Conservation (phyloP, 441 rosid genomes). For the Syzygium syzygioides region DNA sequence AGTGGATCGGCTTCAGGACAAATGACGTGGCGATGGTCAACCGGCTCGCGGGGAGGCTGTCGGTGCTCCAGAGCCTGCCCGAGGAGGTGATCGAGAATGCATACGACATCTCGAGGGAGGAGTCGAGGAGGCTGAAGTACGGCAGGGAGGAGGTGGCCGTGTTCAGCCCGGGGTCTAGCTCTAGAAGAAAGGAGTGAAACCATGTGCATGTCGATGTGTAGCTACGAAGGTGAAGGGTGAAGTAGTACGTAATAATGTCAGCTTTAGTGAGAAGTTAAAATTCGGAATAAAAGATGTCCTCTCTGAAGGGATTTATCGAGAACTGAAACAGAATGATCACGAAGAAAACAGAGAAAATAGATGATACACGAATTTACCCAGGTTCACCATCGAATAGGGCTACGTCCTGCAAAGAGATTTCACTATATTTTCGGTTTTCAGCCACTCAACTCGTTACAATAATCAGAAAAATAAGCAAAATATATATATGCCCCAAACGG, state of each 20-base stretch:
- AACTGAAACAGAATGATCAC: no score
- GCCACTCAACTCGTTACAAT: no score
- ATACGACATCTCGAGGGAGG: constrained; percentile 21
- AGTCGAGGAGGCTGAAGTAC: constrained; percentile 21
- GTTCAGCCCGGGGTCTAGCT: background rate
- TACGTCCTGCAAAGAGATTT: no score
- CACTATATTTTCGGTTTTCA: no score
- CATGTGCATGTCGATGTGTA: background rate
- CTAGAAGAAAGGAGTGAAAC: background rate
- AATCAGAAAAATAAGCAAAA: no score
- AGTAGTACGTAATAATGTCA: background rate
- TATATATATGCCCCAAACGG: no score
- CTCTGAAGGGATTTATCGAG: no score
- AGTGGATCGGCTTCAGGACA: constrained; percentile 24
- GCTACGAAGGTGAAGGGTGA: background rate
- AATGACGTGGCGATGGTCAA: constrained; percentile 3
- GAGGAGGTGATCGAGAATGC: constrained; percentile 18
- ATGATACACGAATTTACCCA: no score
- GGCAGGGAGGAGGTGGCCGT: constrained; percentile 1
- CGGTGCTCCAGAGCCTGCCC: constrained; percentile 8
- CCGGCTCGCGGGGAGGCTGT: constrained; percentile 16
- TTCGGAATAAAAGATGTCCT: background rate
- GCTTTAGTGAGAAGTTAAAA: background rate
- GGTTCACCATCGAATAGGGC: no score
- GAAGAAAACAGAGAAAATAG: no score